phyloP scores from a whole-genome alignment of 148 eudicot genomes.

The Rhododendron kiyosumense region DNA sequence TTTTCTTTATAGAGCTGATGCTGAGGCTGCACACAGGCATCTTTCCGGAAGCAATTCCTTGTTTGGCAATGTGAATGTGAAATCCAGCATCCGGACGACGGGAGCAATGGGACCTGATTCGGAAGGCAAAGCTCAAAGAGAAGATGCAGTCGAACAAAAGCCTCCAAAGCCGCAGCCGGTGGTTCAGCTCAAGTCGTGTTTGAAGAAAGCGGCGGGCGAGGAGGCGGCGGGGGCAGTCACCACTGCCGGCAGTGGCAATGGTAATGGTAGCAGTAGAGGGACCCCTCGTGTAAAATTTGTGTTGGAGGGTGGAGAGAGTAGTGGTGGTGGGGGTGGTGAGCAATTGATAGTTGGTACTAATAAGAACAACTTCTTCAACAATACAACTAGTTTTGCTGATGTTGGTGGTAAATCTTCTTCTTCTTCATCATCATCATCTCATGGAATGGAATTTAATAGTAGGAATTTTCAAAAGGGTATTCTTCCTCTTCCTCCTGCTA shows the following conservation, averaged over 20 bases:
- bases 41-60: constrained; percentile 38
- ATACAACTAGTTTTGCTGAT: constrained; percentile 29
- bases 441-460: constrained; percentile 49
- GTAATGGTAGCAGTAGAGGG: neutral
- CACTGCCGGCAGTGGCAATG: constrained; percentile 13
- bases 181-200: constrained; percentile 55
- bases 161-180: neutral
- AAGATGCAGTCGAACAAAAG: constrained; percentile 25
- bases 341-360: constrained; percentile 19
- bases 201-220: constrained; percentile 65
- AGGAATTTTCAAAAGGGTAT: constrained; percentile 47
- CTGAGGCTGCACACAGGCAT: constrained; percentile 49
- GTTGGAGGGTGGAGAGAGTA: constrained; percentile 45
- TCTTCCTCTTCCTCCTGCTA: constrained; percentile 26
- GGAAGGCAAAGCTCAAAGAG: constrained; percentile 25
- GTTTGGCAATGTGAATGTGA: constrained; percentile 51
- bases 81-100: constrained; percentile 31
- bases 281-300: constrained; percentile 53
- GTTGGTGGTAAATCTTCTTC: constrained; percentile 33
- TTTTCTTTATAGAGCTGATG: constrained; percentile 50
- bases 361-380: constrained; percentile 33
- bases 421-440: constrained; percentile 20
- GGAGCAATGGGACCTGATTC: constrained; percentile 23
- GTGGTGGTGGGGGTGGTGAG: constrained; percentile 23
- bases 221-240: constrained; percentile 23